Conservation (phyloP, 1,139 yeast species). For the Lodderomyces theae region DNA sequence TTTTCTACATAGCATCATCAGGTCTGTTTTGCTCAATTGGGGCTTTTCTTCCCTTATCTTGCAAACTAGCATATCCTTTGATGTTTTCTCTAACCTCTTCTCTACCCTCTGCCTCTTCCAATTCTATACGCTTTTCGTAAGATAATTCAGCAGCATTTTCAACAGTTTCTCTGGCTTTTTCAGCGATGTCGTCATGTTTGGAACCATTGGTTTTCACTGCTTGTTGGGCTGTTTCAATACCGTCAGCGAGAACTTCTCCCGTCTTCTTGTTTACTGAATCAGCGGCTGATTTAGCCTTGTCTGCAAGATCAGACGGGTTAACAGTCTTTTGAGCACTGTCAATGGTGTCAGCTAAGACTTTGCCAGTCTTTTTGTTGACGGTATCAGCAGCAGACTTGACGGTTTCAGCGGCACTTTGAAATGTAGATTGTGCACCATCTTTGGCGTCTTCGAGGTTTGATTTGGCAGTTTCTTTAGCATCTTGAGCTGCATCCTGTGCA, state of each 20-base stretch:
- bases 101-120: conserved; percentile 6
- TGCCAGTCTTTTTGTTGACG: conserved; percentile 9
- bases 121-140: background rate
- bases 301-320: conserved; percentile 7
- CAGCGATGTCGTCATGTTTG: conserved; percentile 24
- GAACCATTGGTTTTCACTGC: conserved; percentile 7
- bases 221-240: conserved; percentile 23
- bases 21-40: conserved; percentile 47
- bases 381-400: conserved; percentile 10
- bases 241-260: conserved; percentile 25
- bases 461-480: background rate
- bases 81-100: conserved; percentile 20
- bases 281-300: conserved; percentile 10
- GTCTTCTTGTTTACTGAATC: conserved; percentile 4
- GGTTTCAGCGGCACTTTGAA: conserved; percentile 25
- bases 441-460: conserved; percentile 17
- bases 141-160: conserved; percentile 1
- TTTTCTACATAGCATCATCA: conserved; percentile 33
- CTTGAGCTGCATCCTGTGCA: conserved; percentile 8
- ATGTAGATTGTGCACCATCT: conserved; percentile 20
- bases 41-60: conserved; percentile 42
- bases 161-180: conserved; percentile 14
- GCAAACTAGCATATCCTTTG: conserved; percentile 36
- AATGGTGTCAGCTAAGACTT: conserved; percentile 27
- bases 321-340: conserved; percentile 23